Evolutionary conservation across 768 basidiomycete genomes (phyloP), one percentile per base, ranked within the genome.

Genomic region (Roridomyces roridus): DNA sequence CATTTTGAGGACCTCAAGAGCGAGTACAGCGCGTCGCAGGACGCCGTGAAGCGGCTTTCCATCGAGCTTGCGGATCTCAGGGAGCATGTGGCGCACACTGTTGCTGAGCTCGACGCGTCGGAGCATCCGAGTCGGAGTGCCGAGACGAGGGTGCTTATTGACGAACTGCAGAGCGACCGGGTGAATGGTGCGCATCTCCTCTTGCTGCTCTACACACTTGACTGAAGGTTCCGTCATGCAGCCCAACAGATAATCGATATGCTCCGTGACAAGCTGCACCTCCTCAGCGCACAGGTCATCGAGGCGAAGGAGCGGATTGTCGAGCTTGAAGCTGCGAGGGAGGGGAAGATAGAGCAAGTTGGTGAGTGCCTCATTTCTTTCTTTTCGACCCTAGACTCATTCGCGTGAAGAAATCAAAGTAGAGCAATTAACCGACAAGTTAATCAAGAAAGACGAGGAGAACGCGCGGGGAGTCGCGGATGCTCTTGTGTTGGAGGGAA

Each of bases 201-300:
- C 50, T 26, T 25, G 14, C 6, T 24, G 6, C 10, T 62, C 29
- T 12, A 34, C 41, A 24, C 21, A 41, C 28, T 10, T 35, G 7
- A 59, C 45, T 20, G 34, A 55, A 21, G 20, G n/a, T 53, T 57
- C 54, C 35, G 53, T 49, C 41, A 20, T 10, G 15, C 34, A 82
- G 80, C 78, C n/a, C 73, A 78, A 52, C 78, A 82, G 67, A 80
- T 82, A 35, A 71, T 75, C 25, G 78, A 81, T 46, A 62, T 82
- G n/a, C 71, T 81, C 6, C 79, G 80, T 14, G 78, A 80, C 45
- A 77, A 78, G 55, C 65, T 82, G 4, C 72, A 78, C 36, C 67
- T 67, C 18, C 72, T 79, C 58, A 74, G 77, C 12, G 65, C 73
- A 6, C 78, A 81, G 35, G 61, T 82, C 4, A 67, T 73, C n/a